Percentiles rank a stretch among this genome's conserved stretches.
These are phyloP conservation scores for Physcomitrium patens DNA, from an alignment of 225 moss, liverwort and hornwort genomes.

Conservation along the genomic window DNA sequence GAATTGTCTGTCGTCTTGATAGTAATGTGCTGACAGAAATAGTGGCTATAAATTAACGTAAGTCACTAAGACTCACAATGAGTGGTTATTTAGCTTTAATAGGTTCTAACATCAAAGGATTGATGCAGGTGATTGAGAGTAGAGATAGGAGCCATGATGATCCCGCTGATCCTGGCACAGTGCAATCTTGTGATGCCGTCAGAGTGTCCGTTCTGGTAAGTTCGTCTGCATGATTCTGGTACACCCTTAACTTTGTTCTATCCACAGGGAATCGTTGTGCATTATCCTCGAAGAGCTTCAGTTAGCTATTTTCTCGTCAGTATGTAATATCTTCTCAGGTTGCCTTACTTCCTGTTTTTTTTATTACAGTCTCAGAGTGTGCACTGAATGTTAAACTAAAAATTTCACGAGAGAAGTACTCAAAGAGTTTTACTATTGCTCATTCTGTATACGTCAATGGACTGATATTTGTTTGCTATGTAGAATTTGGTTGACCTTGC, in stretches of 20 bases:
- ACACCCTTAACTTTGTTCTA: background rate
- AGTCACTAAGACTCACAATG: background rate
- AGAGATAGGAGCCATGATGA: conserved; percentile 85
- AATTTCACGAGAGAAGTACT: background rate
- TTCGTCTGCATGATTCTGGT: background rate
- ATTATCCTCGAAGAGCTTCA: background rate
- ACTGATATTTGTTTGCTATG: conserved; percentile 34
- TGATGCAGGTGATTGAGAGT: conserved; percentile 88
- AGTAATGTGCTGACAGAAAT: background rate
- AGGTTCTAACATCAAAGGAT: conserved; percentile 15
- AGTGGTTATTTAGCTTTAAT: conserved; percentile 7
- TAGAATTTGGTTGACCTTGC: conserved; percentile 97
- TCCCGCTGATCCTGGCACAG: conserved; percentile 48
- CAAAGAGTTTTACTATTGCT: background rate
- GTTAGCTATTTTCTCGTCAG: background rate
- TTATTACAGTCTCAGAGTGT: conserved; percentile 3
- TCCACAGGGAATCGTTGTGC: background rate
- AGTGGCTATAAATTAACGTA: conserved; percentile 8
- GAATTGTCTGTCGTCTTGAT: background rate
- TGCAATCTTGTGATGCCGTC: conserved; percentile 85
- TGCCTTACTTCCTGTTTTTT: conserved; percentile 5
- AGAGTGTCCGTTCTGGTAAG: conserved; percentile 92
- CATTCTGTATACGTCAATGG: conserved; percentile 16
- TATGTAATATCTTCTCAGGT: background rate
- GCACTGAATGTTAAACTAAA: background rate